Conservation (phyloP, 257 asterid genomes). For the Forsythia viridissima region DNA sequence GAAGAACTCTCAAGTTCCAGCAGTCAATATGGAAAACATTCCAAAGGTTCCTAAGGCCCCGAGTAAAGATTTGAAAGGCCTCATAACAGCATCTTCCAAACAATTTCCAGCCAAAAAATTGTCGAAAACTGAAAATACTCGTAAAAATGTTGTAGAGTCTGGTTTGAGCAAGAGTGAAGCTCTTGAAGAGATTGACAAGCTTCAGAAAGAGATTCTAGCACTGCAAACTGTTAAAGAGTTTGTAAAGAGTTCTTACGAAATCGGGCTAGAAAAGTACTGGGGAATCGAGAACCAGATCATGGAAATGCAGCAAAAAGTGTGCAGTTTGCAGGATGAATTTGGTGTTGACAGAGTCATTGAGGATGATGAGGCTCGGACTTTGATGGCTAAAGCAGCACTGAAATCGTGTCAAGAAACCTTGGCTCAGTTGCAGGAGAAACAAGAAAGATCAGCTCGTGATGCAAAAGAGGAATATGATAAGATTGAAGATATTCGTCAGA, state of each 20-base stretch:
- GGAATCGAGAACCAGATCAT: slow-evolving; percentile 42
- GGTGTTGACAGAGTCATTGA: slow-evolving; percentile 30
- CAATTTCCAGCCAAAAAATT: slow-evolving; percentile 22
- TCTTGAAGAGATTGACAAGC: slow-evolving; percentile 41
- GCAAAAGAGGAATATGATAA: slow-evolving; percentile 31
- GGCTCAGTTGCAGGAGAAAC: slow-evolving; percentile 38
- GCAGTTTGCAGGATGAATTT: slow-evolving; percentile 42
- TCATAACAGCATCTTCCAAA: slow-evolving; percentile 34
- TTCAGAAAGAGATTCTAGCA: slow-evolving; percentile 45
- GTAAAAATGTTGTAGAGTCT: slow-evolving; percentile 21
- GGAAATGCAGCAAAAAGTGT: slow-evolving; percentile 43
- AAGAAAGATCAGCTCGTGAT: slow-evolving; percentile 29
- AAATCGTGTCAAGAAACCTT: slow-evolving; percentile 44
- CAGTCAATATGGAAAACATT: slow-evolving; percentile 15
- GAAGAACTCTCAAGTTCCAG: slow-evolving; percentile 24
- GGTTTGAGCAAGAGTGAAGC: slow-evolving; percentile 41
- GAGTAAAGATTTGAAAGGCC: slow-evolving; percentile 31
- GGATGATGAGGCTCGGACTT: slow-evolving; percentile 41
- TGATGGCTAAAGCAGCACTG: slow-evolving; percentile 52
- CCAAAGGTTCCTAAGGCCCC: slow-evolving; percentile 42
- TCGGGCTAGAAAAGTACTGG: slow-evolving; percentile 34
- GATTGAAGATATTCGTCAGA: slow-evolving; percentile 40
- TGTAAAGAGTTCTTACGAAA: slow-evolving; percentile 47
- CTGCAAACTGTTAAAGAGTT: slow-evolving; percentile 49
- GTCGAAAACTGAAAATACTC: slow-evolving; percentile 2